Base-by-base conservation (phyloP, 2,329 filamentous ascomycete species). In the Alternaria solani region DNA sequence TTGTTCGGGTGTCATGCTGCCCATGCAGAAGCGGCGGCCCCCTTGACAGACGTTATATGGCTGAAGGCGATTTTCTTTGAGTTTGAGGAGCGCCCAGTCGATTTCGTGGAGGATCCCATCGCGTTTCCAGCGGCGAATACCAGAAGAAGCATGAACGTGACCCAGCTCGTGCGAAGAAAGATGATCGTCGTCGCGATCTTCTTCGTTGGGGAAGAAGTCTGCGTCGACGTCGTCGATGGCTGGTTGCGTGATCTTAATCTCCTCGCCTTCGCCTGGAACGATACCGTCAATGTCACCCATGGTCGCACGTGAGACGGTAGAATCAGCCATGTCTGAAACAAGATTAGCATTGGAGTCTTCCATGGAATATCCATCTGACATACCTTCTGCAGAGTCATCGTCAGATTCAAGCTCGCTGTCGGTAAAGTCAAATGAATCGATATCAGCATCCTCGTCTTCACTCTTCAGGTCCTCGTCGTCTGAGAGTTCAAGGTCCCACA, bases 51-150 rank as follows among this genome's bases (percentile, higher is more conserved):
- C 79, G 69, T 97, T 97, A 60, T 87, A 85, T 0, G 86, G 82
- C 3, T 94, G 91, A 14, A 89, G 81, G 1, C 94, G 88, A 11
- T 89, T 85, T 4, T 89, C 83, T 11, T 90, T 83, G 64, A 98
- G 92, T 67, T 91, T 88, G 69, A 98, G 93, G 2, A 98, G 82
- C 0, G 94, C 93, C 94, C 94, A 98, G 77, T 98, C 94, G 44
- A 98, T 93, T 77, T 98, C 94, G 75, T 97, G 94, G 6, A 92
- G 83, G 25, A 96, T 81, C 5, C 90, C 89, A 62, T 90, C 84
- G 60, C 89, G 86, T 52, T 83, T 85, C 74, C 91, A 89, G 30
- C 94, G 88, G 5, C 93, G 88, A 59, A 98, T 91, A 7, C 94
- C 94, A 23, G 93, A 97, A 0, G 93, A 96, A 0, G 94, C 94